Evolutionary conservation across 495 filamentous ascomycete species (phyloP), one percentile per base, ranked within the genome.

Genomic region (Pseudoneurospora amorphoporcata): DNA sequence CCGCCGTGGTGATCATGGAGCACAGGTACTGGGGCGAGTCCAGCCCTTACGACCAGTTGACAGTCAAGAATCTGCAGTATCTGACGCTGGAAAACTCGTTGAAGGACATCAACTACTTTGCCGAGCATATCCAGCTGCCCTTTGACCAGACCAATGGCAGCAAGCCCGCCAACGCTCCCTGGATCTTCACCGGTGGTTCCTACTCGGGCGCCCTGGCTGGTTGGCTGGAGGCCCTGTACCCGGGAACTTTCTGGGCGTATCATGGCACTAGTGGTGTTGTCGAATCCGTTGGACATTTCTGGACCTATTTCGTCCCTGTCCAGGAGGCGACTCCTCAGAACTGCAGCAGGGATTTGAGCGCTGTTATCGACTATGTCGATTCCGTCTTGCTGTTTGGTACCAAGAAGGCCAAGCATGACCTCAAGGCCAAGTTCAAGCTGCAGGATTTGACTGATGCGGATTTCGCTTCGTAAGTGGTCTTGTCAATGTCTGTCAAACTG

Each of bases 171-270:
- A 87, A 75, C 85, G 88, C 70, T 68, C 89, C 90, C 5, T 92
- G 90, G 90, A 80, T 92, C 10, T 84, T 87, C 70, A 82, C 83
- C 2, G 90, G 90, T 41, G 89, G 89, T 43, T 90, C 88, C 5
- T 92, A 92, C 77, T 84, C 87, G 38, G 90, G 90, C 69, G 89
- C 89, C 6, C 79, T 91, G 70, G 76, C 89, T 4, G 89, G 86
- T 0, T 92, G 90, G 90, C 85, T 85, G 8, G 87, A 86, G n/a
- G 81, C 82, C 1, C 81, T 84, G 23, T 81, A 87, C 6, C 88
- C 89, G 1, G 89, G 88, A 9, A 90, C 88, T 0, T 90, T 90
- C 79, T 91, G 89, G 89, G 89, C 89, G 2, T 90, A 90, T 73
- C 87, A 90, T 74, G 85, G 87, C 35, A 88, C 87, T 38, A 89